Conservation (phyloP, 257 asterid species). For the Fraxinus anomala region DNA sequence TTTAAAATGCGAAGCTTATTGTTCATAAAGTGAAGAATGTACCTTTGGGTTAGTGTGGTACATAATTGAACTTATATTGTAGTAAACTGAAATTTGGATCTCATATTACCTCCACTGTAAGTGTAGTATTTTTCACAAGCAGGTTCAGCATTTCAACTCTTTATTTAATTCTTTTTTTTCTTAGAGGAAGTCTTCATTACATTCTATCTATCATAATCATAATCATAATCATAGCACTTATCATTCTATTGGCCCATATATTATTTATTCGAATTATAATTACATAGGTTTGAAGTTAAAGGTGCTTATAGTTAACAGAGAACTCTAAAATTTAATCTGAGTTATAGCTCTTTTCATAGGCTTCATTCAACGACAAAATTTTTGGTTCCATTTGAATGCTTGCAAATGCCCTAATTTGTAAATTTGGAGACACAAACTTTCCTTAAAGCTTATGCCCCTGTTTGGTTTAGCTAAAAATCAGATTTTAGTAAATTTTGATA, state of each 20-base stretch:
- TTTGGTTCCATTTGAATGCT: neutral
- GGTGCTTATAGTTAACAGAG: neutral
- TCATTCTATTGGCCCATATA: neutral
- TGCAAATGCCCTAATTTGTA: neutral
- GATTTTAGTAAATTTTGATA: too few relatives aligned
- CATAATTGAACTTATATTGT: neutral
- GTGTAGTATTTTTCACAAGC: neutral
- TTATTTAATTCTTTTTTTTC: too few relatives aligned
- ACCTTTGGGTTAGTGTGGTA: neutral
- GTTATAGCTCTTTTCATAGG: neutral
- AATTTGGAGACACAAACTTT: slow-evolving; percentile 24
- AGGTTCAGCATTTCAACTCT: neutral
- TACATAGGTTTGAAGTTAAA: too few relatives aligned
- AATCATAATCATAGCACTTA: too few relatives aligned
- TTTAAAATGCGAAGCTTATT: neutral
- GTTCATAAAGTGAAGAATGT: neutral
- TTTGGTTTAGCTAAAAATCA: too few relatives aligned
- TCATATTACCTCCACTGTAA: neutral
- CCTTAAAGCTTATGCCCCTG: neutral
- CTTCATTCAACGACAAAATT: neutral
- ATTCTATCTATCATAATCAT: too few relatives aligned
- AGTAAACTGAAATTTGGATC: neutral
- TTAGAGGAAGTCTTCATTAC: too few relatives aligned
- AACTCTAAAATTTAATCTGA: neutral
- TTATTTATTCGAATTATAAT: neutral